phyloP scores from a whole-genome alignment of 192 early-diverging fungal species.

The Backusella morwellensis region DNA sequence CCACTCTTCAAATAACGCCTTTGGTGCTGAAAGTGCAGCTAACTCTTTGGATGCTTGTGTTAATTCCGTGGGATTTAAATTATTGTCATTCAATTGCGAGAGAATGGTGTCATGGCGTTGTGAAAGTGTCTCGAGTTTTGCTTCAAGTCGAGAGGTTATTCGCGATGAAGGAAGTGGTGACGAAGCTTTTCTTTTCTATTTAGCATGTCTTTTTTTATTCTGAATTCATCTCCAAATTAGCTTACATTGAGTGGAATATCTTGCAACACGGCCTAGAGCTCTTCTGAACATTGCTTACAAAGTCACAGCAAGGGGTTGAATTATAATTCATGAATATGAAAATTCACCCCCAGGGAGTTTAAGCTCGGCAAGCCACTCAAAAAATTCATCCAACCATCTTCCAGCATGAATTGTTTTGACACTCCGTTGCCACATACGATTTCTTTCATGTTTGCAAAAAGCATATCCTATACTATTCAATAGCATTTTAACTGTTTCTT shows the following conservation, averaged over 20 bases:
- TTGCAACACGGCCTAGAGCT: not conserved
- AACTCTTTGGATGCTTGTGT: conserved; percentile 26
- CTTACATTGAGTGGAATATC: conserved; percentile 1
- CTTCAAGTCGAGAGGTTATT: conserved; percentile 25
- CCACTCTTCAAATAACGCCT: conserved; percentile 25
- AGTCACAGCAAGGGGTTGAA: not conserved
- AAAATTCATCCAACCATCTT: not conserved
- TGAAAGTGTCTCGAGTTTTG: conserved; percentile 17
- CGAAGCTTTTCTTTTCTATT: not conserved
- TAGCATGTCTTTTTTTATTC: not conserved
- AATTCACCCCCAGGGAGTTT: not conserved
- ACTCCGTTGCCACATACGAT: not conserved
- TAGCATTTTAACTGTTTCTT: too few relatives aligned
- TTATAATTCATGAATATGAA: not conserved
- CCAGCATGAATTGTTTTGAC: not conserved
- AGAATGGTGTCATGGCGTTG: conserved; percentile 27
- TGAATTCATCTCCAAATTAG: not conserved
- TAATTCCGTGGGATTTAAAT: conserved; percentile 6
- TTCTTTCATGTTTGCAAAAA: too few relatives aligned
- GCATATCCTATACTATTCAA: too few relatives aligned
- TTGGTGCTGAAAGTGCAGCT: conserved; percentile 6
- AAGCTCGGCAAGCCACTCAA: not conserved
- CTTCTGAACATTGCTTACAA: conserved; percentile 5
- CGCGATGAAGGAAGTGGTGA: conserved; percentile 14
- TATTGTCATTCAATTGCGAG: conserved; percentile 20